Evolutionary conservation across 1,284 basidiomycete genomes (phyloP), one percentile per base, ranked within the genome.

Genomic region (Malassezia pachydermatis): DNA sequence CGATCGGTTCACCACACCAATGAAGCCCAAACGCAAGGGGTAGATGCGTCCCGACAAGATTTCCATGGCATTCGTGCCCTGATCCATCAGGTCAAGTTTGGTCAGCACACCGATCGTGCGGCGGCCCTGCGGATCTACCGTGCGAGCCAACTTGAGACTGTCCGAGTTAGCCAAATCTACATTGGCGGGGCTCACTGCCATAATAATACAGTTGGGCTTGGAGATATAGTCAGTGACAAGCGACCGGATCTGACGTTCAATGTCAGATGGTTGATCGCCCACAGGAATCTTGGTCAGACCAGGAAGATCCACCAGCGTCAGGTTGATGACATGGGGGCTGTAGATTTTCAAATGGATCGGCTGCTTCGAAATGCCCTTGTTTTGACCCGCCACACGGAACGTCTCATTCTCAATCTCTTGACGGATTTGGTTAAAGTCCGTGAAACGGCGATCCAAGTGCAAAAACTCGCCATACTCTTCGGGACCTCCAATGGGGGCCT

Each of bases 391-490:
- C 23, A 99, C 92, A 36, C 92, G 78, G 73, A 85, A 90, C 2
- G 94, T 98, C 77, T 99, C 94, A 71, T 88, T 86, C 75, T 98
- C 92, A 58, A 99, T 98, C 76, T 99, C 94, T 59, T 84, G 84
- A 30, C 89, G 79, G 60, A 98, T 86, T 64, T 96, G 90, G 45
- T 96, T 96, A 63, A 96, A 80, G 73, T 98, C 90, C 38, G 45
- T 85, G 87, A 41, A 99, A 80, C 3, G 84, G 88, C 62, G 77
- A 28, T 87, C 88, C 2, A 96, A 78, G 3, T 81, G 80, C 19
- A 89, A 88, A 75, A 98, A 98, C 70, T 92, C 87, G 57, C 88
- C 89, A 60, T 92, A 96, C 70, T 95, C 90, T 34, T 67, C 58
- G 1, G 63, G 34, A 23, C 77, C 74, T 2, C 82, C 79, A 16